phyloP scores from a whole-genome alignment of 2,329 filamentous ascomycete genomes.

The Epichloe gansuensis region DNA sequence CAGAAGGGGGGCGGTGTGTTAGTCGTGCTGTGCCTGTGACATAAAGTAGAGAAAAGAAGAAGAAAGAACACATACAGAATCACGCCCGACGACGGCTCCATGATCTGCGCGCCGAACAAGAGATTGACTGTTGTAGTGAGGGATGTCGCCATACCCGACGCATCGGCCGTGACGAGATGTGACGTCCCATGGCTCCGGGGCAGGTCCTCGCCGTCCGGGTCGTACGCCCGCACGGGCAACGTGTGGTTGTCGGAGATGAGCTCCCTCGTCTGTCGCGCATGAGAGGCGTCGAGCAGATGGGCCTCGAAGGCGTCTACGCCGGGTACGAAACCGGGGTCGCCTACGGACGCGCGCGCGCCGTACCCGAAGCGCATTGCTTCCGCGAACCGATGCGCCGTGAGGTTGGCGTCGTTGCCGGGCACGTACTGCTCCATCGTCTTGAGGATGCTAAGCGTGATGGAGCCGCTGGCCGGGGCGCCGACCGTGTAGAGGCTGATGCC shows the following conservation, averaged over 20 bases:
- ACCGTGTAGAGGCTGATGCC: conserved; percentile 58
- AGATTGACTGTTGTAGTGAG: conserved; percentile 83
- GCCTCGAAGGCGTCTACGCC: conserved; percentile 52
- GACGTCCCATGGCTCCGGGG: conserved; percentile 62
- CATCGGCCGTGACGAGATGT: conserved; percentile 61
- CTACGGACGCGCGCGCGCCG: conserved; percentile 62
- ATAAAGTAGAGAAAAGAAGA: neutral
- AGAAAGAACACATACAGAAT: conserved; percentile 40
- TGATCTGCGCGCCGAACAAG: conserved; percentile 65
- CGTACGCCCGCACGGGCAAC: conserved; percentile 59
- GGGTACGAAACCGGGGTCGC: conserved; percentile 65
- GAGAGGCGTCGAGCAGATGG: conserved; percentile 49
- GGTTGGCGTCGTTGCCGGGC: conserved; percentile 42
- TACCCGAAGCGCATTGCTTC: conserved; percentile 89
- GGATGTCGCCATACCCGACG: conserved; percentile 60
- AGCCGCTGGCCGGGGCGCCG: conserved; percentile 66
- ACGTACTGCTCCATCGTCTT: conserved; percentile 72
- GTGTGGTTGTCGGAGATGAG: conserved; percentile 63
- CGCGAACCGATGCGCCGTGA: conserved; percentile 70
- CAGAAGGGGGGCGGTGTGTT: neutral
- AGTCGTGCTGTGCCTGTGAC: neutral
- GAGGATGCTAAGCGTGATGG: conserved; percentile 60
- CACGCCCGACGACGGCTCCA: conserved; percentile 72
- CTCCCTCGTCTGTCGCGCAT: conserved; percentile 44
- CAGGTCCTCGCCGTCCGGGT: conserved; percentile 52